Conservation (phyloP, 2,329 filamentous ascomycete genomes). For the Pseudogymnoascus verrucosus region DNA sequence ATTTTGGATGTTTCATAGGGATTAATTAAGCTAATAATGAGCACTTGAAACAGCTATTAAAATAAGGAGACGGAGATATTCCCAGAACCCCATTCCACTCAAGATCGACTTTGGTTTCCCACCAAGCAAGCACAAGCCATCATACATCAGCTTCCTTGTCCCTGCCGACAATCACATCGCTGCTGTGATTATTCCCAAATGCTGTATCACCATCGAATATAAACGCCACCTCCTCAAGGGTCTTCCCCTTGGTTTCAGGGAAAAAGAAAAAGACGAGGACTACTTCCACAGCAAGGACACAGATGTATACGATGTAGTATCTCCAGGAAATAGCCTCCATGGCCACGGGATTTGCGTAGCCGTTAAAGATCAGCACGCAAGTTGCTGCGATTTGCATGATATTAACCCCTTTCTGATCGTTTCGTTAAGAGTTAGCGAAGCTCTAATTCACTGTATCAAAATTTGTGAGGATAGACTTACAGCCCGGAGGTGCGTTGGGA, state of each 20-base stretch:
- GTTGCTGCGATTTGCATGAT: conserved; percentile 20
- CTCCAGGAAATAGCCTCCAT: conserved; percentile 29
- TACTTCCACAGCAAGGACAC: conserved; percentile 11
- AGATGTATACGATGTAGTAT: conserved; percentile 21
- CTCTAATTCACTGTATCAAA: too few species aligned
- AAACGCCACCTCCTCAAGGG: conserved; percentile 15
- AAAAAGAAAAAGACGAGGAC: conserved; percentile 15
- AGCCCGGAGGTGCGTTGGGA: background rate
- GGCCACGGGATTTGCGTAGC: conserved; percentile 35
- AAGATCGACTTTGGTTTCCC: background rate
- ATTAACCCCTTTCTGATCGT: background rate
- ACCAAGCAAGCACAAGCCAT: background rate
- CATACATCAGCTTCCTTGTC: background rate
- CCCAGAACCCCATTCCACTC: background rate
- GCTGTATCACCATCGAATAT: conserved; percentile 19
- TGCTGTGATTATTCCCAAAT: background rate
- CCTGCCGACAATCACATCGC: background rate
- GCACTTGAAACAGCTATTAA: background rate
- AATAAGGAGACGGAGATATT: background rate
- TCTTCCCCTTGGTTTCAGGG: conserved; percentile 16
- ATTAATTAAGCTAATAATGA: background rate
- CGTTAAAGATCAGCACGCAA: conserved; percentile 30
- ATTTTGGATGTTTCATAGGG: background rate
- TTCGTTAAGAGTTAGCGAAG: background rate
- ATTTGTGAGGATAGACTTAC: background rate